Conservation (phyloP, 495 filamentous ascomycete species). For the Penicillium bialowiezense region DNA sequence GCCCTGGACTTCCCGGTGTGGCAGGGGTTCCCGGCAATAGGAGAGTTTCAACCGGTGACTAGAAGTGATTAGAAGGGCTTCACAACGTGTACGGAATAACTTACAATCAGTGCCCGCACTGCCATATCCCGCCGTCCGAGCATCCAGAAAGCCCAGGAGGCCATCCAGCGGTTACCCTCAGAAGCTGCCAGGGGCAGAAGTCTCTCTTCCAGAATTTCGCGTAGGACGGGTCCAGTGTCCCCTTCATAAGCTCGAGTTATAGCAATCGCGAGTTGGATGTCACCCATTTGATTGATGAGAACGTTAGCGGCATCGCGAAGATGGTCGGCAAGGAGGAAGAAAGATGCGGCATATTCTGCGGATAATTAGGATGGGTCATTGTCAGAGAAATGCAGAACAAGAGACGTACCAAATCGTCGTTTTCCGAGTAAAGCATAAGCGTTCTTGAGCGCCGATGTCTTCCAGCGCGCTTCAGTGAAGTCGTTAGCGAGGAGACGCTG, state of each 20-base stretch:
- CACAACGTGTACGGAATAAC: not conserved
- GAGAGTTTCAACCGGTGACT: conserved; percentile 76
- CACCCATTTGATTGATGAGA: conserved; percentile 77
- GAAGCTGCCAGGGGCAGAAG: conserved; percentile 74
- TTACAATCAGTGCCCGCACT: conserved; percentile 72
- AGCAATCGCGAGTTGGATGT: conserved; percentile 88
- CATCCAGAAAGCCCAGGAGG: conserved; percentile 96
- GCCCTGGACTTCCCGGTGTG: conserved; percentile 46
- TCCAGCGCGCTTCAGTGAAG: conserved; percentile 83
- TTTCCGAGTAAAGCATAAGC: conserved; percentile 95
- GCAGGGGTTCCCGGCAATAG: conserved; percentile 39
- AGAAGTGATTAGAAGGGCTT: conserved; percentile 4
- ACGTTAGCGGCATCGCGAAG: conserved; percentile 82
- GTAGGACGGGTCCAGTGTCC: conserved; percentile 72
- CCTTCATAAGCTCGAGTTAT: conserved; percentile 88
- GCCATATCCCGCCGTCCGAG: conserved; percentile 78
- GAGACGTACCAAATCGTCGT: conserved; percentile 69
- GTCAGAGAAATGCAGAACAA: conserved; percentile 7
- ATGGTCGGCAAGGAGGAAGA: conserved; percentile 89
- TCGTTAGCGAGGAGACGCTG: conserved; percentile 76
- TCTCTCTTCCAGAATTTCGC: conserved; percentile 71
- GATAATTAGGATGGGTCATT: conserved; percentile 6
- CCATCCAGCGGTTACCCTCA: conserved; percentile 89
- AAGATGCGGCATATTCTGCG: conserved; percentile 88
- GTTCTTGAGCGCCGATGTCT: conserved; percentile 90